Evolutionary conservation across 2,329 filamentous ascomycete species (phyloP).

Genomic region (Chaetomium strumarium): DNA sequence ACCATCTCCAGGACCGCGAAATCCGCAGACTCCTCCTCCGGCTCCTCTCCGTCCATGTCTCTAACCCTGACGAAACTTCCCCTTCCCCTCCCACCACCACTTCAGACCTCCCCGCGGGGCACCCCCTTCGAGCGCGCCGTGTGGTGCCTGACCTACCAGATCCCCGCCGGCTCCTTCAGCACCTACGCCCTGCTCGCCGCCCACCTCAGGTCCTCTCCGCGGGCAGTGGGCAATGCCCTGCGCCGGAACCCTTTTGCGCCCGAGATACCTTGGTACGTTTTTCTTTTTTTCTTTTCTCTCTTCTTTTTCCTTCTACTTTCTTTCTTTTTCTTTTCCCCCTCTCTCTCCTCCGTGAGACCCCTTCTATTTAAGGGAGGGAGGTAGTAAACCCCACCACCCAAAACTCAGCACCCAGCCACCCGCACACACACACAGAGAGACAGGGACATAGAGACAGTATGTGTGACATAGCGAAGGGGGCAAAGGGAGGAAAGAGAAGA

Average conservation of each 20-base stretch:
- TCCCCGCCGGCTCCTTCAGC: conserved; percentile 68
- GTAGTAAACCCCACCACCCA: too few species aligned
- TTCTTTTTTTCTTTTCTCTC: background rate
- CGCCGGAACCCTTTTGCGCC: conserved; percentile 78
- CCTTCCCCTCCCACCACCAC: conserved; percentile 8
- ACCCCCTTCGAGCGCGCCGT: conserved; percentile 58
- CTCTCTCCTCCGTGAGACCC: too few species aligned
- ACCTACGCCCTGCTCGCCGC: conserved; percentile 70
- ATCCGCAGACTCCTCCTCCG: background rate
- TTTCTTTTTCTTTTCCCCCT: too few species aligned
- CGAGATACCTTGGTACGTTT: conserved; percentile 59
- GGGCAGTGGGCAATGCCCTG: conserved; percentile 73
- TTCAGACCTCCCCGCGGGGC: conserved; percentile 19
- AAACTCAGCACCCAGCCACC: too few species aligned
- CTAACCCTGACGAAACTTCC: background rate
- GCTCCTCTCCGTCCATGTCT: background rate
- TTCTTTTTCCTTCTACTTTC: too few species aligned
- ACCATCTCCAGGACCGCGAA: background rate
- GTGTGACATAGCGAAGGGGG: too few species aligned
- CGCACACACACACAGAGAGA: too few species aligned
- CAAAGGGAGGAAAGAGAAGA: too few species aligned
- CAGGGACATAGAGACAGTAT: too few species aligned
- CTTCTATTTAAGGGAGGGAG: too few species aligned
- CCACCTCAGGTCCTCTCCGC: conserved; percentile 62
- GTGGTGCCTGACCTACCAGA: conserved; percentile 68